Percentiles rank a stretch among this genome's conserved stretches.
phyloP scores from a whole-genome alignment of 768 basidiomycete species.

The Tephrocybe sp. region DNA sequence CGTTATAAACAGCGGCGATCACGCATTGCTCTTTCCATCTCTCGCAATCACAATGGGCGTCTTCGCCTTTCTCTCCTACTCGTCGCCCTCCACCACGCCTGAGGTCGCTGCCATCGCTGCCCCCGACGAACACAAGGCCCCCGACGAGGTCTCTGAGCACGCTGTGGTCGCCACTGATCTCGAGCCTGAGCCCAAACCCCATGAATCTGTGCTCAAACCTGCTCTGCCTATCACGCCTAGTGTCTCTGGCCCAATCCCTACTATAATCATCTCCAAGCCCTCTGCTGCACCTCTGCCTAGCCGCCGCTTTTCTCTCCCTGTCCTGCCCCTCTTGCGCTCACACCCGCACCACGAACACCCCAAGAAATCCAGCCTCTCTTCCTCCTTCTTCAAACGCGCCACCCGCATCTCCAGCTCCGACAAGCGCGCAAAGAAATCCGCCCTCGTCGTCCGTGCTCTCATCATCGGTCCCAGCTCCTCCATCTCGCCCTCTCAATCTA shows the following conservation, averaged over 20 bases:
- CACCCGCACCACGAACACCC: slow-evolving; percentile 36
- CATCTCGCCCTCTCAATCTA: too few relatives aligned
- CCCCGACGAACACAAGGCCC: neutral
- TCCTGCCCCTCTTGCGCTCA: slow-evolving; percentile 38
- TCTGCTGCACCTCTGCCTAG: neutral
- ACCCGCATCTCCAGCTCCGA: slow-evolving; percentile 42
- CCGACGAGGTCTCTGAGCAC: slow-evolving; percentile 2
- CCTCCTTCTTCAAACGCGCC: slow-evolving; percentile 34
- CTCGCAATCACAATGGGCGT: slow-evolving; percentile 23
- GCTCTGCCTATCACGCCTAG: slow-evolving; percentile 3
- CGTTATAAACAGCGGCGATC: neutral
- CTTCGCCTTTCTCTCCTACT: slow-evolving; percentile 25
- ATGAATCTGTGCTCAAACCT: neutral
- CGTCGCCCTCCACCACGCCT: slow-evolving; percentile 12
- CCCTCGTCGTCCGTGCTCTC: slow-evolving; percentile 60
- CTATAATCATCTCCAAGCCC: slow-evolving; percentile 6
- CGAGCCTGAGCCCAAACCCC: neutral
- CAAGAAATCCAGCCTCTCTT: slow-evolving; percentile 37
- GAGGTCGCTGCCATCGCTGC: neutral
- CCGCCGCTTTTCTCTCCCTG: slow-evolving; percentile 47
- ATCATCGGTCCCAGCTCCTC: slow-evolving; percentile 57
- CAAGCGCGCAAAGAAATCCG: slow-evolving; percentile 63
- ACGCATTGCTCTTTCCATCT: slow-evolving; percentile 4
- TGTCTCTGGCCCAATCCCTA: slow-evolving; percentile 4
- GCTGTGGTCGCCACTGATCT: neutral